Evolutionary conservation across 345 rosid genomes (phyloP).

Genomic region (Boechera retrofracta): DNA sequence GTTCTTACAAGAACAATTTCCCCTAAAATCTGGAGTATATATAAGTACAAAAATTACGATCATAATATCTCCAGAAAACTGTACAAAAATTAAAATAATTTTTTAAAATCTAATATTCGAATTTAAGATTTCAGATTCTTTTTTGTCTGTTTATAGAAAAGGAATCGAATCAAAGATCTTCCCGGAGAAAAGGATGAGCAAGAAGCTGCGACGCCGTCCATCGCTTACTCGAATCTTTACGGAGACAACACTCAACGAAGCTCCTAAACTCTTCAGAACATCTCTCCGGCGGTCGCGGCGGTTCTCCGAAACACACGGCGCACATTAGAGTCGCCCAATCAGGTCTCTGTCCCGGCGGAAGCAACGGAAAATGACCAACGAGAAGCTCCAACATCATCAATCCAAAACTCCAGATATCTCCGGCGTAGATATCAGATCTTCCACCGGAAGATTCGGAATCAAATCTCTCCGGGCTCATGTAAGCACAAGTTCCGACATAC

Average conservation of each 20-base stretch:
- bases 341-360: constrained; percentile 74
- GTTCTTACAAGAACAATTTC: neutral
- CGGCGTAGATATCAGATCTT: constrained; percentile 71
- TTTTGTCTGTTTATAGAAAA: neutral
- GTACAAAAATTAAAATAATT: constrained; percentile 28
- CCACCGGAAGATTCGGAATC: constrained; percentile 72
- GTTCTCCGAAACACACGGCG: constrained; percentile 86
- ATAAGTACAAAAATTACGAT: neutral
- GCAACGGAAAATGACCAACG: constrained; percentile 74
- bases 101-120: neutral
- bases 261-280: constrained; percentile 70
- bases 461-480: constrained; percentile 92
- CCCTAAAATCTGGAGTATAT: constrained; percentile 14
- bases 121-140: neutral
- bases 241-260: constrained; percentile 76
- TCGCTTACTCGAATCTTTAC: constrained; percentile 73
- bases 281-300: constrained; percentile 64
- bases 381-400: constrained; percentile 78
- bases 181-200: constrained; percentile 65
- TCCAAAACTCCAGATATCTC: constrained; percentile 90
- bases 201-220: constrained; percentile 77
- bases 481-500: constrained; percentile 90
- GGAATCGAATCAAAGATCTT: constrained; percentile 37
- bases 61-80: constrained; percentile 13
- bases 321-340: constrained; percentile 94